Base-by-base conservation (phyloP, 208 protist species). In the Trypanosoma theileri region DNA sequence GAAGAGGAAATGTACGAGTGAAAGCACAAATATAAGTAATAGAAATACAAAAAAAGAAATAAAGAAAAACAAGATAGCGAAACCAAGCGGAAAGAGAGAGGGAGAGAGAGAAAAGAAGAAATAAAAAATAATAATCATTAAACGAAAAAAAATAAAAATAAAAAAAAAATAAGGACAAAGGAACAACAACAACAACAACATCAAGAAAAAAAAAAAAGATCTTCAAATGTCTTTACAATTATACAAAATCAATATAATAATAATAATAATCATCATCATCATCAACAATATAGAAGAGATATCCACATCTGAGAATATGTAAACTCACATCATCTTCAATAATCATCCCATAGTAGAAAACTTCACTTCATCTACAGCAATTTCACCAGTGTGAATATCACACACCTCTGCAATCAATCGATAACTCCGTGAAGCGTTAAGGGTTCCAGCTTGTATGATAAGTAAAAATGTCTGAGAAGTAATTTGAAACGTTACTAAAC, bases 401-500 rank as follows among this genome's bases (percentile, higher is more conserved):
- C 46, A 70, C 28, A 48, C 56, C 24, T 70, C 54, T n/a, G 54
- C 17, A 16, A 70, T 24, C 53, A 60, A 24, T n/a, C 56, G 14
- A 56, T 70, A 70, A 13, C 46, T 45, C 7, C 21, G 24, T 19
- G 42, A 59, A 44, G 56, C 13, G 6, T 22, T 6, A n/a, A 70
- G 17, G 0, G 28, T 62, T 3, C 56, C 24, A 17, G 68, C 28
- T 28, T 67, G 51, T 17, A 66, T 24, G 31, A 31, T 54, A 52
- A 73, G 53, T 24, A 60, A 0, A 44, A 73, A 73, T 28, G 58
- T 67, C 28, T 59, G 9, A 16, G 52, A 59, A 22, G 68, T 73
- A 8, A 73, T 54, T 40, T 73, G 52, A 61, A 59, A 66, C 17
- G 68, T 73, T 59, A n/a, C 45, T 4, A 73, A 21, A 17, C 57